Conservation (phyloP, 2,329 filamentous ascomycete species). For the Xylaria sp. region DNA sequence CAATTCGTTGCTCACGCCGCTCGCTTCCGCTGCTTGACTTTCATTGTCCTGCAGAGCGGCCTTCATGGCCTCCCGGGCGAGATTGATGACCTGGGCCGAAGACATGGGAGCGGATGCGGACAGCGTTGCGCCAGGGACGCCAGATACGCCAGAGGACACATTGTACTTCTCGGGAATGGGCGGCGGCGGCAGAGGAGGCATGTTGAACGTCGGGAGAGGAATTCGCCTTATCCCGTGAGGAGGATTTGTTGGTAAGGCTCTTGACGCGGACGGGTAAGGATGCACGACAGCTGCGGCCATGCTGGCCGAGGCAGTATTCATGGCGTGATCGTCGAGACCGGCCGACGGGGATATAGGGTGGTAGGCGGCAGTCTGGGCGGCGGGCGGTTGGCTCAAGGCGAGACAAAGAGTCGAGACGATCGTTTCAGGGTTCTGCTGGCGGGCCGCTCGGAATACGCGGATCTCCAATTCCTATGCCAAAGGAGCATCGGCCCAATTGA, state of each 20-base stretch:
- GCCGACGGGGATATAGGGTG: slow-evolving; percentile 1
- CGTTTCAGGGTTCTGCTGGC: slow-evolving; percentile 36
- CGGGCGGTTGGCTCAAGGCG: slow-evolving; percentile 25
- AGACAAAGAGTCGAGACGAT: slow-evolving; percentile 35
- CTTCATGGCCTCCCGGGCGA: slow-evolving; percentile 74
- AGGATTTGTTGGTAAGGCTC: slow-evolving; percentile 44
- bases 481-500: slow-evolving; percentile 34
- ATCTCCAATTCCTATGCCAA: slow-evolving; percentile 32
- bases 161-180: slow-evolving; percentile 61
- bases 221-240: slow-evolving; percentile 45
- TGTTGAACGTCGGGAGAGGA: slow-evolving; percentile 48
- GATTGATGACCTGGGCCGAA: slow-evolving; percentile 70
- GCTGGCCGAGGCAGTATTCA: slow-evolving; percentile 46
- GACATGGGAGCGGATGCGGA: slow-evolving; percentile 64
- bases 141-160: slow-evolving; percentile 30
- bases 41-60: slow-evolving; percentile 73
- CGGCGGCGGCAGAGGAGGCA: slow-evolving; percentile 55
- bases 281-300: slow-evolving; percentile 47
- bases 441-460: slow-evolving; percentile 32
- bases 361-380: slow-evolving; percentile 5
- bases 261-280: slow-evolving; percentile 44
- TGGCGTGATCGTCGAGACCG: slow-evolving; percentile 28
- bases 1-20: slow-evolving; percentile 67
- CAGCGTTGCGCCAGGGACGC: slow-evolving; percentile 56
- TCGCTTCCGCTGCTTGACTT: slow-evolving; percentile 69